phyloP scores from a whole-genome alignment of 2,329 filamentous ascomycete genomes.

The Aspergillus alliaceus region DNA sequence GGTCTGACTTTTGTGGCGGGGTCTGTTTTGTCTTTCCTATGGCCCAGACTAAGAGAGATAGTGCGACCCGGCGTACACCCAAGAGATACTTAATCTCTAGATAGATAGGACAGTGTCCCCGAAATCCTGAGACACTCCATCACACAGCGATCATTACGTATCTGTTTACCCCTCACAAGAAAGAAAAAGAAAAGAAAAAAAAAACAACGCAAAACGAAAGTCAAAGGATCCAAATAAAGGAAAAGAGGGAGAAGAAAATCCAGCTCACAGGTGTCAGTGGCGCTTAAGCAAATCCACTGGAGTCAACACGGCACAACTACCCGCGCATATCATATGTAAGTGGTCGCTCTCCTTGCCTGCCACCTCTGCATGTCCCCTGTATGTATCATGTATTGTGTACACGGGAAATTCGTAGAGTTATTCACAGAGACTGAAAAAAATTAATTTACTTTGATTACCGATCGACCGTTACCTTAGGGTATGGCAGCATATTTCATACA shows the following conservation, averaged over 20 bases:
- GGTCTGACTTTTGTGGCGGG: not conserved
- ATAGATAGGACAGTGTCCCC: no score
- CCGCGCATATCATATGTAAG: not conserved
- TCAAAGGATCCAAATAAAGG: not conserved
- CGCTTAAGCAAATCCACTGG: not conserved
- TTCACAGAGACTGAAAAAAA: not conserved
- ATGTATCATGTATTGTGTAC: not conserved
- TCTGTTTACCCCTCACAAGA: not conserved
- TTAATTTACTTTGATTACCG: no score
- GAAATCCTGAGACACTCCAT: not conserved
- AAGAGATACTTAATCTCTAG: no score
- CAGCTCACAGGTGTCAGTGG: not conserved
- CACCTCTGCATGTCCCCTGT: not conserved
- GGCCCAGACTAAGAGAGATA: not conserved
- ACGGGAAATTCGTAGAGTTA: not conserved
- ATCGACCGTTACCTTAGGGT: no score
- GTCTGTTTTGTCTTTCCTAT: not conserved
- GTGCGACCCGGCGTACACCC: not conserved
- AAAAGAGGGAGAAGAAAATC: no score
- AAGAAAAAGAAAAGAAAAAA: not conserved
- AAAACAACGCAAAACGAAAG: not conserved
- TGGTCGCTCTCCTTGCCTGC: not conserved
- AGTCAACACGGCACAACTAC: not conserved
- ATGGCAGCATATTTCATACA: no score
- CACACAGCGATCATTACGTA: not conserved